phyloP scores from a whole-genome alignment of 306 rosid species.

The Sphenostylis stenocarpa region DNA sequence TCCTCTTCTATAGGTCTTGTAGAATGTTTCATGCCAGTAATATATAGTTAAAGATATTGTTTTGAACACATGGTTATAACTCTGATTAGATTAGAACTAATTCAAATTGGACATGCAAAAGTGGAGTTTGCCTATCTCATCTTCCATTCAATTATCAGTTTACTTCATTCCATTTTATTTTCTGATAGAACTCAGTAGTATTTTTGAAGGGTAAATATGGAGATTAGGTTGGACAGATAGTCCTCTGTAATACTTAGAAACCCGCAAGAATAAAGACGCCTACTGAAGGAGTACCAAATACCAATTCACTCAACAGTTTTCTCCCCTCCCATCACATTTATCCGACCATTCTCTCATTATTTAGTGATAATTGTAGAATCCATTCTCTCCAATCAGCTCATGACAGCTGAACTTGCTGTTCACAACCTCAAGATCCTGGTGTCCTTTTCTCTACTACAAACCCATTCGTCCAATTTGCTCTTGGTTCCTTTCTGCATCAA shows the following conservation, averaged over 20 bases:
- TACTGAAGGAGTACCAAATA: neutral
- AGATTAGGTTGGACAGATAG: neutral
- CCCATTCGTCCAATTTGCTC: neutral
- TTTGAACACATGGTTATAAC: neutral
- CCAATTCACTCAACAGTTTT: neutral
- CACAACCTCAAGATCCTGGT: neutral
- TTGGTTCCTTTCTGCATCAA: neutral
- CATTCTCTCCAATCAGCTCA: neutral
- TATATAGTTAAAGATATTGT: neutral
- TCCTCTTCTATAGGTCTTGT: neutral
- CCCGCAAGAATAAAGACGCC: neutral
- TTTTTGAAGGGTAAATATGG: neutral
- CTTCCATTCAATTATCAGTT: neutral
- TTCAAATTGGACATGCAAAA: neutral
- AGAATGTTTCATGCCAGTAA: conserved; percentile 3
- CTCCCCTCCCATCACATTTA: neutral
- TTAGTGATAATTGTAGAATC: neutral
- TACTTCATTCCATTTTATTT: conserved; percentile 10
- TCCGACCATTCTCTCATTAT: neutral
- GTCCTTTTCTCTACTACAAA: neutral
- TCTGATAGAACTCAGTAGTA: neutral
- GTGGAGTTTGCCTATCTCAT: neutral
- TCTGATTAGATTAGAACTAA: neutral
- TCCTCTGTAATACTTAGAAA: neutral
- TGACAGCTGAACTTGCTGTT: neutral